A percentile compares a stretch with the other conserved stretches of the same genome.
Conservation (phyloP, 352 stramenopile genomes). For the Globisporangium heterothallicum region DNA sequence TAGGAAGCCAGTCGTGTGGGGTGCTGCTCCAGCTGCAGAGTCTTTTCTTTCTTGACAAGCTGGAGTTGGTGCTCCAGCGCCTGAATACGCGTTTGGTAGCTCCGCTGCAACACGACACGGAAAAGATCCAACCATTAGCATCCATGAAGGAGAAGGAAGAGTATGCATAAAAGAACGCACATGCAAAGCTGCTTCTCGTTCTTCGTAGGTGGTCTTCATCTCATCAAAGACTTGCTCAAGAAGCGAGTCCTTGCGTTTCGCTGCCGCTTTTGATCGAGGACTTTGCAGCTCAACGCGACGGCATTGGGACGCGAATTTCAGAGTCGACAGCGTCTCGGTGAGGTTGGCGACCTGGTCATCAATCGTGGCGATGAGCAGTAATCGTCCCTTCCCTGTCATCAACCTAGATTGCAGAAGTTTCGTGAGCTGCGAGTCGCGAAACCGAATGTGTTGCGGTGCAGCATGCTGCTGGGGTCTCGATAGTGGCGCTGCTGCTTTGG, state of each 20-base stretch:
- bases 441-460: conserved; percentile 39
- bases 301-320: conserved; percentile 74
- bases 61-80: conserved; percentile 27
- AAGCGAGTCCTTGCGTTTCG: conserved; percentile 24
- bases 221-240: conserved; percentile 43
- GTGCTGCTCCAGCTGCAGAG: not conserved
- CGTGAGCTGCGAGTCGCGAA: conserved; percentile 69
- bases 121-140: not conserved
- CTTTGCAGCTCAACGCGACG: conserved; percentile 46
- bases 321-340: conserved; percentile 59
- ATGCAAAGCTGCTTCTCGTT: conserved; percentile 37
- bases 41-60: conserved; percentile 6
- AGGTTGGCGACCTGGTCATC: conserved; percentile 49
- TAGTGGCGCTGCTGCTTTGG: not conserved
- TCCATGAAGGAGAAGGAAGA: too few relatives aligned
- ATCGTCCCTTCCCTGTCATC: conserved; percentile 29
- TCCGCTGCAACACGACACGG: conserved; percentile 8
- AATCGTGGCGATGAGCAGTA: conserved; percentile 62
- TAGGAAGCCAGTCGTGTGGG: conserved; percentile 25
- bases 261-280: conserved; percentile 8
- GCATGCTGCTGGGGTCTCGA: not conserved
- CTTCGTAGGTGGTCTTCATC: conserved; percentile 47
- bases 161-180: conserved; percentile 29
- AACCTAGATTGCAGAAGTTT: conserved; percentile 59
- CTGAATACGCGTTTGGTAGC: conserved; percentile 38